Percentiles rank a stretch among this genome's conserved stretches.
Conservation (phyloP, 345 rosid genomes). For the Pistacia vera region DNA sequence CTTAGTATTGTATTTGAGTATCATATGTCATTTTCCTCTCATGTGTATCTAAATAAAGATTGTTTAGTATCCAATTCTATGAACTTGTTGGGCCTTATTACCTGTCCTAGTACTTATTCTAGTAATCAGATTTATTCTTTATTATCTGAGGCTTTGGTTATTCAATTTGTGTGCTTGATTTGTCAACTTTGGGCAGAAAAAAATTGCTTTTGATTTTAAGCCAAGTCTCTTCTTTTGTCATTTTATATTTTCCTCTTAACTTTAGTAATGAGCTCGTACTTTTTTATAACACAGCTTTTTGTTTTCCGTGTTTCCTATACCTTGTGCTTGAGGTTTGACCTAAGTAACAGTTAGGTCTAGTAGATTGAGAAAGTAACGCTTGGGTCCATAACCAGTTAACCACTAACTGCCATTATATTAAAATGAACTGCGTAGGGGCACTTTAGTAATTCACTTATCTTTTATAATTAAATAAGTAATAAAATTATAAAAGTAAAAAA, state of each 20-base stretch:
- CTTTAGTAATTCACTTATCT: too few relatives aligned
- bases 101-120: neutral
- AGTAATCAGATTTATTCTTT: neutral
- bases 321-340: neutral
- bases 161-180: constrained; percentile 16
- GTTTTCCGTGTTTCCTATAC: neutral
- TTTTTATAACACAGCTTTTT: neutral
- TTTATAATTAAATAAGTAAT: too few relatives aligned
- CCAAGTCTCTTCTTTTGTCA: constrained; percentile 33
- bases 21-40: neutral
- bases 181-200: constrained; percentile 86
- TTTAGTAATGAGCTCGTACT: neutral
- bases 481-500: too few relatives aligned
- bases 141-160: constrained; percentile 2
- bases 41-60: neutral
- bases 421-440: too few relatives aligned
- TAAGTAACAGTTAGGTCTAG: too few relatives aligned
- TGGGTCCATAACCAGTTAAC: too few relatives aligned
- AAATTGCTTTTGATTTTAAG: constrained; percentile 82
- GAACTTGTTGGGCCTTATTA: neutral
- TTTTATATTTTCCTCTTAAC: neutral
- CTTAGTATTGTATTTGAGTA: neutral
- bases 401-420: too few relatives aligned
- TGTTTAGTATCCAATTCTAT: neutral
- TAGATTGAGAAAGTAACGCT: too few relatives aligned